These are phyloP conservation scores for Annulohypoxylon moriforme DNA, from an alignment of 495 filamentous ascomycete species.

Conservation along the genomic window DNA sequence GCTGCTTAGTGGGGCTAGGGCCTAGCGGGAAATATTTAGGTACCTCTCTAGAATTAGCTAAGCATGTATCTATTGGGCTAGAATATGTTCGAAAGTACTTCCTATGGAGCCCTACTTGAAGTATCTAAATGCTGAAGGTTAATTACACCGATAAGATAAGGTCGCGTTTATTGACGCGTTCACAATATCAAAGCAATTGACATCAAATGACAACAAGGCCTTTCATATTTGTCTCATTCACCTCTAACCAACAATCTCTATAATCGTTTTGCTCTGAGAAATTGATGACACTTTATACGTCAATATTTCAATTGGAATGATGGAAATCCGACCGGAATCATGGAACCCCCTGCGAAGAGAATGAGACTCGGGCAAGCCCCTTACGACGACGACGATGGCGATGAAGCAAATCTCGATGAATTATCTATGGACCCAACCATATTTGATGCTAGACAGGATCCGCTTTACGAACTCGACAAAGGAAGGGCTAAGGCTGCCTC, in stretches of 20 bases:
- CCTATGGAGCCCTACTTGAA: not conserved
- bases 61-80: not conserved
- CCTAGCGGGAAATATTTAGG: not conserved
- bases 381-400: constrained; percentile 49
- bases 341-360: constrained; percentile 71
- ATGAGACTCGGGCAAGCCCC: constrained; percentile 58
- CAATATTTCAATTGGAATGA: not conserved
- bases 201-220: not conserved
- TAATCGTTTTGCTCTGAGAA: not conserved
- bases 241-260: not conserved
- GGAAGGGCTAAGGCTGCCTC: constrained; percentile 69
- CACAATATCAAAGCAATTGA: constrained; percentile 26
- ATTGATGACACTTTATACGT: not conserved
- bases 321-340: constrained; percentile 43
- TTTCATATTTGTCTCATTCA: constrained; percentile 5
- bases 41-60: not conserved
- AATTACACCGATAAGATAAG: constrained; percentile 30
- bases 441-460: constrained; percentile 58
- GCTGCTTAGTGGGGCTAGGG: constrained; percentile 3
- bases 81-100: not conserved
- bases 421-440: constrained; percentile 55
- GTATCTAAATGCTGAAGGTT: not conserved
- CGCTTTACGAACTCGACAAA: constrained; percentile 65
- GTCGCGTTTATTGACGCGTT: constrained; percentile 35
- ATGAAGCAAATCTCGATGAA: constrained; percentile 58